Evolutionary conservation across 1,284 basidiomycete species (phyloP).

Genomic region (Puccinia triticina): DNA sequence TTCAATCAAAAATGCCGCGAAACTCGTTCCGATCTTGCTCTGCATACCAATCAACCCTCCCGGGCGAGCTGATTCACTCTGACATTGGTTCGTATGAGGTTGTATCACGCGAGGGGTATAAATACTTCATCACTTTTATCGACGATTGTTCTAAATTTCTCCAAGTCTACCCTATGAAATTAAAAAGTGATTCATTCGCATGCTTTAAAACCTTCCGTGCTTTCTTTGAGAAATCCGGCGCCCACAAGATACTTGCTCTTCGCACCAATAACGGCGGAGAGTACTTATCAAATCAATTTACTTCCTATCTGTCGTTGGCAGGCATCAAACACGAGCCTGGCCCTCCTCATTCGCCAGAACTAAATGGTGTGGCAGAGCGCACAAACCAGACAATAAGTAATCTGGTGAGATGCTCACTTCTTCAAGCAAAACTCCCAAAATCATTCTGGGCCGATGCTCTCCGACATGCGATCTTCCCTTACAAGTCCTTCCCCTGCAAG

Average conservation of each 20-base stretch:
- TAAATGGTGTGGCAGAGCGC: slow-evolving; percentile 3
- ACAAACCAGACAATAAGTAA: slow-evolving; percentile 16
- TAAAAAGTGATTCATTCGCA: background rate
- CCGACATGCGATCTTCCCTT: background rate
- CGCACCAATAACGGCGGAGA: slow-evolving; percentile 10
- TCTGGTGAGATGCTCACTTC: background rate
- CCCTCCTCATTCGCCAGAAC: slow-evolving; percentile 7
- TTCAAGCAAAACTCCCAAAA: background rate
- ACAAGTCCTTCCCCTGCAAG: slow-evolving; percentile 1
- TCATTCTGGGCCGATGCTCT: background rate
- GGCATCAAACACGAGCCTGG: slow-evolving; percentile 10
- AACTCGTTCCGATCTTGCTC: background rate
- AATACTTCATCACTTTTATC: background rate
- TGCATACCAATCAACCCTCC: background rate
- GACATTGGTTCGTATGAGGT: background rate
- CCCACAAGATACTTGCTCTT: slow-evolving; percentile 22
- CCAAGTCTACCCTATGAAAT: slow-evolving; percentile 8
- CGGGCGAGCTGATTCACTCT: slow-evolving; percentile 17
- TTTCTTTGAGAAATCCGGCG: slow-evolving; percentile 55
- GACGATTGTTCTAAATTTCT: background rate
- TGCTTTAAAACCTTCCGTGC: slow-evolving; percentile 60
- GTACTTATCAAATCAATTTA: background rate
- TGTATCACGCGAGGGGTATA: background rate
- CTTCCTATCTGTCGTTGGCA: background rate
- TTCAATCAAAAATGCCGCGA: slow-evolving; percentile 3